phyloP scores from a whole-genome alignment of 768 basidiomycete genomes.

The Kwoniella sp. region DNA sequence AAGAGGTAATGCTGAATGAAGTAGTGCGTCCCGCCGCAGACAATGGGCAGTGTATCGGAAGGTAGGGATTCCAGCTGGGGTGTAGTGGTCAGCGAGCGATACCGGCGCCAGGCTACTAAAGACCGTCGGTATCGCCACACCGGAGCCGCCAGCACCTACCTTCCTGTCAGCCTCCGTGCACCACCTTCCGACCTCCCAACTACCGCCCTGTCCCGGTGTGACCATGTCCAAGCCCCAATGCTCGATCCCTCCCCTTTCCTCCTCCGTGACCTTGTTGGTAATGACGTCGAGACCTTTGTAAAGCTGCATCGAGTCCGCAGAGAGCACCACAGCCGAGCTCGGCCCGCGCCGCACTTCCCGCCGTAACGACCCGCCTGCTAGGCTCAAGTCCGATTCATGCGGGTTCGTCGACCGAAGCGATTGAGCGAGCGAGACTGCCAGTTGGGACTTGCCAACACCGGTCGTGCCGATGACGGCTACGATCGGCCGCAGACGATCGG shows the following conservation, averaged over 20 bases:
- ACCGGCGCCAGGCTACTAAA: no score
- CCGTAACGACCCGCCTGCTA: no score
- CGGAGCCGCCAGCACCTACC: slow-evolving; percentile 56
- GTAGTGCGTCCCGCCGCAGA: slow-evolving; percentile 94
- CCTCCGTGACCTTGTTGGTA: slow-evolving; percentile 81
- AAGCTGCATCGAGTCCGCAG: slow-evolving; percentile 97
- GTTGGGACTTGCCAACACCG: slow-evolving; percentile 87
- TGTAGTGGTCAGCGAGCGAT: neutral
- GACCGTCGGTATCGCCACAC: no score
- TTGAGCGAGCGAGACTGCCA: slow-evolving; percentile 81
- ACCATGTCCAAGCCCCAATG: slow-evolving; percentile 89
- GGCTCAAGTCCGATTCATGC: slow-evolving; percentile 20
- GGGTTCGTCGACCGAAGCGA: slow-evolving; percentile 57
- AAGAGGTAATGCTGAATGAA: slow-evolving; percentile 97
- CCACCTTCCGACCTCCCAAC: slow-evolving; percentile 58
- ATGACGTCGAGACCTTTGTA: slow-evolving; percentile 86
- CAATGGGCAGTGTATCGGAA: slow-evolving; percentile 65
- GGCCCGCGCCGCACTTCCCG: no score
- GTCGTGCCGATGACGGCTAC: slow-evolving; percentile 90
- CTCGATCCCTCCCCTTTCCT: slow-evolving; percentile 73
- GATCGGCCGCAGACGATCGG: slow-evolving; percentile 49
- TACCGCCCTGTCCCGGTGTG: slow-evolving; percentile 65
- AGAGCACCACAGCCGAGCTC: slow-evolving; percentile 58
- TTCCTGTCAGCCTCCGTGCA: slow-evolving; percentile 70
- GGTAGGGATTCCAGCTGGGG: slow-evolving; percentile 32